Base-by-base conservation (phyloP, 768 basidiomycete genomes). In the Lentinula guzmanii region DNA sequence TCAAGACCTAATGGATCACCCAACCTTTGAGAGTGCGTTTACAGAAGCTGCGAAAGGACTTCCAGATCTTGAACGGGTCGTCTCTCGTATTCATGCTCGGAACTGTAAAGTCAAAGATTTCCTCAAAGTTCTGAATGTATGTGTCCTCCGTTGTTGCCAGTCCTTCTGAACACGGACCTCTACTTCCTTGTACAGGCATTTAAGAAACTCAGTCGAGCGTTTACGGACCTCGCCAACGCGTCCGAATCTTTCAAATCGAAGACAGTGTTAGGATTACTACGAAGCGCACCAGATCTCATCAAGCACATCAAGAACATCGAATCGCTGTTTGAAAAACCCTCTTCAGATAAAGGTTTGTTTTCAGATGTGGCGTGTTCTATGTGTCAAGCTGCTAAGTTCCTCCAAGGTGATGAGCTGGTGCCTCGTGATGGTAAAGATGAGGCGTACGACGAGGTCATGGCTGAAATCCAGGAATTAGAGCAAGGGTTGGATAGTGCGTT, bases 31-130 rank as follows among this genome's bases (percentile, higher is more conserved):
- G 67, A 79, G 76, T 5, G 81, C 86, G 0, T 98, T 98, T 71
- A 82, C 79, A 21, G 79, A 82, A 54, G 71, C 95, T 21, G 88
- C 86, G 8, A 93, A 92, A 72, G 86, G 88, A 13, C 71, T 97
- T 6, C 95, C 95, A 5, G 96, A 98, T 71, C 81, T 96, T 8
- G 93, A 98, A 70, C 91, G 97, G 13, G 86, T 97, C 61, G 87
- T 99, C 9, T 95, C 95, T 10, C 89, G 97, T 41, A 90, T 98
- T 60, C 97, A 98, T 69, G 95, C 95, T 11, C 93, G 90, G 70
- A 91, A 86, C 61, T 92, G 92, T 74, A 89, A 85, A 71, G 84
- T 95, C 63, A 86, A 82, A 65, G 93, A 97, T 68, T 99, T 99
- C 71, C 70, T 89, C 64, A 91, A 87, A 70, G 90, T 96, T 24